These are phyloP conservation scores for Blepharisma japonicum DNA, from an alignment of 73 alveolate species.

Conservation along the genomic window DNA sequence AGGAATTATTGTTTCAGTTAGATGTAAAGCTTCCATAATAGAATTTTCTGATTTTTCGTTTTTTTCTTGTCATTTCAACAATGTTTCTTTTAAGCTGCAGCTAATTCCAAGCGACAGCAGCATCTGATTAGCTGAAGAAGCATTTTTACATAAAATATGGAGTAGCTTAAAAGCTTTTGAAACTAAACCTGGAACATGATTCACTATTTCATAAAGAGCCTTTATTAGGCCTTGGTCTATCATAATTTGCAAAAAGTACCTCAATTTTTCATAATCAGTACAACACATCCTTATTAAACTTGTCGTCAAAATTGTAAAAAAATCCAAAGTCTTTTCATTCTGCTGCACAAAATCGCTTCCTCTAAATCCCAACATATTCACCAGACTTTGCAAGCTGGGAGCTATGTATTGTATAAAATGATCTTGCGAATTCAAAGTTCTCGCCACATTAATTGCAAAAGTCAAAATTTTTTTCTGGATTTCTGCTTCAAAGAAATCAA, in stretches of 20 bases:
- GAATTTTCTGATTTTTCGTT: no score
- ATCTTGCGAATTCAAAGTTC: conserved; percentile 3
- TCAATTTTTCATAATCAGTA: not conserved
- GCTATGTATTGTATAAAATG: not conserved
- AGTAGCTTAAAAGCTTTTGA: conserved; percentile 12
- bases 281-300: not conserved
- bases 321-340: conserved; percentile 20
- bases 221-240: not conserved
- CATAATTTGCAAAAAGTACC: not conserved
- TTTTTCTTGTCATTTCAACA: no score
- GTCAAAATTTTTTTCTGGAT: conserved; percentile 18
- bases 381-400: not conserved
- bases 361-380: not conserved
- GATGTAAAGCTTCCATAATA: not conserved
- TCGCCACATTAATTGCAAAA: conserved; percentile 17
- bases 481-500: conserved; percentile 25
- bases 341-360: conserved; percentile 6
- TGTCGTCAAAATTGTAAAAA: not conserved
- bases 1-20: not conserved
- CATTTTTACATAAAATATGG: not conserved
- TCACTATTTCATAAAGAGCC: not conserved
- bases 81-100: no score
- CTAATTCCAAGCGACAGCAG: no score
- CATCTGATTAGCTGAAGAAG: not conserved
- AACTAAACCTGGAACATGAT: not conserved